Conservation (phyloP, 208 protist species). For the Acanthamoeba castellanii region DNA sequence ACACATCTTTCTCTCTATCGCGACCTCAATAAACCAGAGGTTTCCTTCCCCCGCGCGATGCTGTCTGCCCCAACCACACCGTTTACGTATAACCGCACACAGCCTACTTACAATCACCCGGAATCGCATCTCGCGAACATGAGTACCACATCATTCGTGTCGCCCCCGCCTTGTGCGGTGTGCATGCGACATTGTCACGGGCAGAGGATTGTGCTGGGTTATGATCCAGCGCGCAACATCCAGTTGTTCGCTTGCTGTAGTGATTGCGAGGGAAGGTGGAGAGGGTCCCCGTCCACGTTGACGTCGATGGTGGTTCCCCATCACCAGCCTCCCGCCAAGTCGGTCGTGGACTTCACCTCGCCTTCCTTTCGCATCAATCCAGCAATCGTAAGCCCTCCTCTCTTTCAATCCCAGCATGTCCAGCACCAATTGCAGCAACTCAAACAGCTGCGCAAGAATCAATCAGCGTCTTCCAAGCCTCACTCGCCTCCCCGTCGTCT, state of each 20-base stretch:
- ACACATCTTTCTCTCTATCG: background rate
- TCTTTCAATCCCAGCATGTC: too few species aligned
- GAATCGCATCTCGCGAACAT: background rate
- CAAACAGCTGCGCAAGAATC: background rate
- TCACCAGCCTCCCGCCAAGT: too few species aligned
- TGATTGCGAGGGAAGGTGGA: background rate
- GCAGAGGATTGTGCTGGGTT: background rate
- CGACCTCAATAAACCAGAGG: background rate
- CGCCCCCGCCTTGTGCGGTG: background rate
- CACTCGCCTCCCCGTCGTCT: background rate
- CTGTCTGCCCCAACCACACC: background rate
- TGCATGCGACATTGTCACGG: background rate
- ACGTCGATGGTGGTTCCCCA: background rate
- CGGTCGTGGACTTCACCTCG: too few species aligned
- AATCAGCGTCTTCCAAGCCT: background rate
- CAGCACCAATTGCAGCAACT: too few species aligned
- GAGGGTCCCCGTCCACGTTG: background rate
- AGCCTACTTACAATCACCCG: background rate
- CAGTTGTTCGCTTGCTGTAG: background rate
- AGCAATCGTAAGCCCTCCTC: constrained; percentile 9
- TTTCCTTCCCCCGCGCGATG: background rate
- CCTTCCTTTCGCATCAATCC: background rate
- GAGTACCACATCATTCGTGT: background rate
- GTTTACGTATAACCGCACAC: background rate
- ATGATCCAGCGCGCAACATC: background rate